A percentile compares a stretch with the other conserved stretches of the same genome.
Conservation (phyloP, 2,329 filamentous ascomycete genomes). For the Neocucurbitaria cava region DNA sequence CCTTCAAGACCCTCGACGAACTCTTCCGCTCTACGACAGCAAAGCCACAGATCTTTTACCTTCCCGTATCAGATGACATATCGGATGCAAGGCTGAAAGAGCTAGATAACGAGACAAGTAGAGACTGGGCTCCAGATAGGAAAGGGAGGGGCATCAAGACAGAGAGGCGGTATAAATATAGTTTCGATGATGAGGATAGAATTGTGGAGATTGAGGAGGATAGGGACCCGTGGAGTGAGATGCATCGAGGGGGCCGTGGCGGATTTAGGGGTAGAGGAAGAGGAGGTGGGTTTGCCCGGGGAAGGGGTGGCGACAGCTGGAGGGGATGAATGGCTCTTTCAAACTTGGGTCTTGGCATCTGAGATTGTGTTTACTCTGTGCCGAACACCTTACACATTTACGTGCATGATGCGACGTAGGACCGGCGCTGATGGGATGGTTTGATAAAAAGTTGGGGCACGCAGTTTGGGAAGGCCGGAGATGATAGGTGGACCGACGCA, state of each 20-base stretch:
- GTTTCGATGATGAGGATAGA: slow-evolving; percentile 54
- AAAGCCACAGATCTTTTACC: slow-evolving; percentile 71
- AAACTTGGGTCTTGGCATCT: neutral
- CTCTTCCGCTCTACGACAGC: slow-evolving; percentile 66
- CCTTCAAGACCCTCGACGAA: slow-evolving; percentile 64
- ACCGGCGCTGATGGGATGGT: too few relatives aligned
- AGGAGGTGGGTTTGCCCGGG: slow-evolving; percentile 1
- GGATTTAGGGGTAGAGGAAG: slow-evolving; percentile 17
- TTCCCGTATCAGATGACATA: slow-evolving; percentile 69
- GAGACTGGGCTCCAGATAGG: slow-evolving; percentile 49
- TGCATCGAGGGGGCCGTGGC: slow-evolving; percentile 20
- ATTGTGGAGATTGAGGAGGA: slow-evolving; percentile 52
- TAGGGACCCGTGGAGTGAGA: slow-evolving; percentile 38
- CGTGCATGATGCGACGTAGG: too few relatives aligned
- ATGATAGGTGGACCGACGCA: neutral
- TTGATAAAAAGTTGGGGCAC: neutral
- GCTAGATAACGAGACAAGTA: slow-evolving; percentile 56
- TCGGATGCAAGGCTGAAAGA: slow-evolving; percentile 69
- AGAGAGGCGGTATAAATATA: slow-evolving; percentile 46
- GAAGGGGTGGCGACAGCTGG: slow-evolving; percentile 16
- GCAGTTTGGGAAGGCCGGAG: neutral
- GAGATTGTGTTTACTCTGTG: neutral
- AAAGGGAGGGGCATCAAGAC: slow-evolving; percentile 39
- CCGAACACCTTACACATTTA: neutral
- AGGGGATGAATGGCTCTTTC: slow-evolving; percentile 7